Evolutionary conservation across 2,329 filamentous ascomycete species (phyloP), one percentile per base, ranked within the genome.

Genomic region (Diplodia intermedia): DNA sequence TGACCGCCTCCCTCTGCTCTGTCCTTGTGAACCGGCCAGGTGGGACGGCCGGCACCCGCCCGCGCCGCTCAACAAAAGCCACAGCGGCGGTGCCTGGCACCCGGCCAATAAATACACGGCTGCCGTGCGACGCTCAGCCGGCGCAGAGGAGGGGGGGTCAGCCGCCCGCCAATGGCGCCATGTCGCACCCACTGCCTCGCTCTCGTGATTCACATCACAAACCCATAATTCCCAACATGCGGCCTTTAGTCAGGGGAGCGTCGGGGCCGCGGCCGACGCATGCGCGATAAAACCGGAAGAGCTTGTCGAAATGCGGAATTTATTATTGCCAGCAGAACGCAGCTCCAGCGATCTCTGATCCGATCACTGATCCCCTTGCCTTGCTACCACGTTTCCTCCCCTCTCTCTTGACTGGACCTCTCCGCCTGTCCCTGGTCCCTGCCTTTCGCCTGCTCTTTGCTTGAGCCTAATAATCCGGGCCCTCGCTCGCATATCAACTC

Each of bases 41-140:
- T 43, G 55, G 36, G 36, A n/a, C 31, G 31, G 31, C 31, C 5
- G 31, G 7, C 31, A 33, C 8, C 31, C 31, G 31, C 20, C 20
- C 56, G 38, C 38, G 33, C 33, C 33, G 18, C 43, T 47, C 43
- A 20, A 47, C 18, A 47, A 26, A 18, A 50, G 60, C 43, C 43
- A 38, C 60, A 23, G 60, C 60, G 29, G 47, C 60, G 29, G 60
- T 62, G 60, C 60, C 60, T 38, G 60, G 43, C 56, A 29, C 36
- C 8, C 57, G 23, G 60, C 60, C 43, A 63, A 52, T 63, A 47
- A 47, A 63, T 52, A 52, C 18, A 26, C 7, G n/a, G 40, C 60
- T 52, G 60, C 60, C 60, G 60, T 63, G 60, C 52, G 60, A 63
- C 60, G 14, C 36, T 33, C 31, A 33, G 6, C 4, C 31, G 31